Evolutionary conservation across 1,284 basidiomycete genomes (phyloP).

Genomic region (Moesziomyces aphidis): DNA sequence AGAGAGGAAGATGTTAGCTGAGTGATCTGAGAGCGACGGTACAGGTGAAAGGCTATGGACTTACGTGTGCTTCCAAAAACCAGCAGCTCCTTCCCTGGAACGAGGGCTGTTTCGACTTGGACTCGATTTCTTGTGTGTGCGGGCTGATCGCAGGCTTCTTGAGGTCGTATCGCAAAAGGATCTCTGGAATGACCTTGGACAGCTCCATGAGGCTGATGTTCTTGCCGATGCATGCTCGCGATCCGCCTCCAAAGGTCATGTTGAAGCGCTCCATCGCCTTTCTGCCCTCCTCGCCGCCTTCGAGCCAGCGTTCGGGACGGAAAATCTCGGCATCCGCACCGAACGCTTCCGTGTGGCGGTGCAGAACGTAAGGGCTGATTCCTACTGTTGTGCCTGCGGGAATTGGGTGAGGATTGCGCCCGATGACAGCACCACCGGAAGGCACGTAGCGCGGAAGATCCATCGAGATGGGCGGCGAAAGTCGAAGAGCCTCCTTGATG

Average conservation of each 20-base stretch:
- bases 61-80: conserved; percentile 50
- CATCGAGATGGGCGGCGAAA: conserved; percentile 65
- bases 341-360: conserved; percentile 53
- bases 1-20: background rate
- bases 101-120: conserved; percentile 6
- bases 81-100: conserved; percentile 43
- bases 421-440: conserved; percentile 51
- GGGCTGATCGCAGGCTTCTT: conserved; percentile 23
- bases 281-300: conserved; percentile 42
- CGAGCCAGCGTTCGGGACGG: conserved; percentile 63
- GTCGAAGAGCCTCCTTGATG: conserved; percentile 64
- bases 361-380: conserved; percentile 60
- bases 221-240: conserved; percentile 59
- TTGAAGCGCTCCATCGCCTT: conserved; percentile 45
- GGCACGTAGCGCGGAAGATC: conserved; percentile 62
- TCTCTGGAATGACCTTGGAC: conserved; percentile 56
- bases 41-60: background rate
- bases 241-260: conserved; percentile 55
- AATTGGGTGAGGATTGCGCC: conserved; percentile 42
- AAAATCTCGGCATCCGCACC: conserved; percentile 52
- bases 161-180: conserved; percentile 52
- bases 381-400: conserved; percentile 60
- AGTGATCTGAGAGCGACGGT: background rate
- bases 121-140: background rate
- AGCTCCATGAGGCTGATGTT: conserved; percentile 64